Conservation (phyloP, 2,329 filamentous ascomycete species). For the Nannizzia gypsea region DNA sequence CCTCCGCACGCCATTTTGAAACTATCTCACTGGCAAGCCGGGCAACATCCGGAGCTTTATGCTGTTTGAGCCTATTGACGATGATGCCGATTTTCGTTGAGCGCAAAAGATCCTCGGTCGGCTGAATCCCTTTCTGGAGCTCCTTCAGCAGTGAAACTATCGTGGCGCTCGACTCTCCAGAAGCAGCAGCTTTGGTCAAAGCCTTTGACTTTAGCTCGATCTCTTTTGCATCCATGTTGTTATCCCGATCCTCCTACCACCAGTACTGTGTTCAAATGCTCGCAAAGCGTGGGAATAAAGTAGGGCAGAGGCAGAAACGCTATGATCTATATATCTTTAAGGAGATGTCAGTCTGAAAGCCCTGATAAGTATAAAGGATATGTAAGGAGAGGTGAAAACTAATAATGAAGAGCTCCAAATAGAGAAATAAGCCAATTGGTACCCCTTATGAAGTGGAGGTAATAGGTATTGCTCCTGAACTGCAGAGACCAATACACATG, state of each 20-base stretch:
- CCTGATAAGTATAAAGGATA: not conserved
- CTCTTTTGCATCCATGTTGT: conserved; percentile 65
- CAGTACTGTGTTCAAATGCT: not conserved
- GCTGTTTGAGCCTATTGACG: conserved; percentile 72
- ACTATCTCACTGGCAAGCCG: conserved; percentile 71
- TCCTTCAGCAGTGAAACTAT: conserved; percentile 64
- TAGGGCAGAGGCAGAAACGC: not conserved
- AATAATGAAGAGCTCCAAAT: not conserved
- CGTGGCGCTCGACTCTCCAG: conserved; percentile 60
- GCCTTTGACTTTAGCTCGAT: conserved; percentile 65
- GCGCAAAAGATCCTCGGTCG: conserved; percentile 81
- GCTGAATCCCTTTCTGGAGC: conserved; percentile 66
- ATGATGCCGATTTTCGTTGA: conserved; percentile 84
- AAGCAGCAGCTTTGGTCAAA: conserved; percentile 64
- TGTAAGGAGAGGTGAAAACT: too few species aligned
- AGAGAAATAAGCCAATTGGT: not conserved
- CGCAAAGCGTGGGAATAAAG: not conserved
- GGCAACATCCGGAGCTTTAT: conserved; percentile 63
- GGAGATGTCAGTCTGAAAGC: not conserved
- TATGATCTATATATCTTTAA: not conserved
- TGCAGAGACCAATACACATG: not conserved
- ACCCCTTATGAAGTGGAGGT: not conserved
- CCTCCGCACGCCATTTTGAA: conserved; percentile 46
- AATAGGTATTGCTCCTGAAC: not conserved
- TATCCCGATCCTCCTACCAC: not conserved